A percentile compares a stretch with the other conserved stretches of the same genome.
Evolutionary conservation across 2,329 filamentous ascomycete species (phyloP).

Genomic region (Hirsutella thompsonii): DNA sequence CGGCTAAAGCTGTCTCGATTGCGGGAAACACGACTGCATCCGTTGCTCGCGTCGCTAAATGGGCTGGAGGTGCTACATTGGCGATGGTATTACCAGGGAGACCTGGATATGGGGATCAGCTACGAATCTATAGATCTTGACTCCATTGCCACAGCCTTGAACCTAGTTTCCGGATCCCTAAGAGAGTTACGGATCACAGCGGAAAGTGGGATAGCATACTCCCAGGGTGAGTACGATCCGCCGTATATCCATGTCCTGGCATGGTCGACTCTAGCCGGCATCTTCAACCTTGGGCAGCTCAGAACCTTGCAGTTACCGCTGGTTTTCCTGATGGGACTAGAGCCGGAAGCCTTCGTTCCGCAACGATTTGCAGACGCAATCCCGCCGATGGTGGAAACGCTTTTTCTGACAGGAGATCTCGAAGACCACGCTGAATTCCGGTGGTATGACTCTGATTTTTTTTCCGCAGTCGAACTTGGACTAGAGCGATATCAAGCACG

Average conservation of each 20-base stretch:
- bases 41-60: conserved; percentile 1
- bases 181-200: neutral
- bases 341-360: too few species aligned
- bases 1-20: conserved; percentile 4
- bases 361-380: neutral
- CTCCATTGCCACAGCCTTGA: conserved; percentile 1
- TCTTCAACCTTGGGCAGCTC: neutral
- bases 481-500: too few species aligned
- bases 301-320: conserved; percentile 1
- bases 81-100: conserved; percentile 4
- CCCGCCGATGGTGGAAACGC: neutral
- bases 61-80: conserved; percentile 1
- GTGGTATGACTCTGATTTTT: neutral
- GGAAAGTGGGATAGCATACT: neutral
- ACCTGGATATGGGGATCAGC: conserved; percentile 1
- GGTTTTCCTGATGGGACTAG: conserved; percentile 2
- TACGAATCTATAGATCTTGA: conserved; percentile 2
- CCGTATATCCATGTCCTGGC: neutral
- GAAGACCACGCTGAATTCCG: neutral
- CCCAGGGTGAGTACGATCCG: neutral
- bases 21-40: conserved; percentile 3
- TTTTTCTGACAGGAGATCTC: neutral
- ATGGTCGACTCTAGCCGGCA: too few species aligned
- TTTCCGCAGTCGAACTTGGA: neutral
- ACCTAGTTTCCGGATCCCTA: neutral